phyloP scores from a whole-genome alignment of 805 yeast genomes.

The Sugiyamaella marilandica region DNA sequence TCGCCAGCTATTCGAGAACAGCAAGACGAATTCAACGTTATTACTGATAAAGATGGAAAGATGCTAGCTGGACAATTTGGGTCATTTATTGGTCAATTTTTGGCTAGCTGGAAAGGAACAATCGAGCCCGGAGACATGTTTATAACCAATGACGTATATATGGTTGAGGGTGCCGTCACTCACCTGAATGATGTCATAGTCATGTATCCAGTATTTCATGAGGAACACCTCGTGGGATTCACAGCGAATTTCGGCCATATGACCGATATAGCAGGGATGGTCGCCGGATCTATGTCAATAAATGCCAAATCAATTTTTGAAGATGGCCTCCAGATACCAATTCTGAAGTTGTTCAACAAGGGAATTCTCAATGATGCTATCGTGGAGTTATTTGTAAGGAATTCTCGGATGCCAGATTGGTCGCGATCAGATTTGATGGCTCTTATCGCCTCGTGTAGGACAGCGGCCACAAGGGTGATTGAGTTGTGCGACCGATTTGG shows the following conservation, averaged over 20 bases:
- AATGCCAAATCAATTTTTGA: neutral
- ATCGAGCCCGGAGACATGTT: neutral
- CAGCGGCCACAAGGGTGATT: neutral
- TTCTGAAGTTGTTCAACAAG: neutral
- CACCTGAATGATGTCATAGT: neutral
- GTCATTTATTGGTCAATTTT: neutral
- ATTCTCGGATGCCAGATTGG: neutral
- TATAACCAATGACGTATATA: neutral
- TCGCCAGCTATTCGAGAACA: neutral
- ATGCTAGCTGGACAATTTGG: neutral
- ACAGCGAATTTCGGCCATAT: neutral
- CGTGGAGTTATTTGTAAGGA: neutral
- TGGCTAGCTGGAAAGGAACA: neutral
- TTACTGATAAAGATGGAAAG: neutral
- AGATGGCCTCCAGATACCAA: neutral
- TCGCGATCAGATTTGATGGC: neutral
- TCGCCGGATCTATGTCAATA: neutral
- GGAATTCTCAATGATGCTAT: neutral
- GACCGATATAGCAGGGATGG: neutral
- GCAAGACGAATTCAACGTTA: neutral
- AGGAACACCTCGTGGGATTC: neutral
- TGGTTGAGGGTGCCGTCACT: neutral
- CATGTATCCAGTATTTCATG: neutral
- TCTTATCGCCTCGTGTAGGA: neutral
- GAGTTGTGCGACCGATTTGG: neutral